Percentiles rank a stretch among this genome's conserved stretches.
phyloP scores from a whole-genome alignment of 331 rosid genomes.

The Erythrophleum ivorense region DNA sequence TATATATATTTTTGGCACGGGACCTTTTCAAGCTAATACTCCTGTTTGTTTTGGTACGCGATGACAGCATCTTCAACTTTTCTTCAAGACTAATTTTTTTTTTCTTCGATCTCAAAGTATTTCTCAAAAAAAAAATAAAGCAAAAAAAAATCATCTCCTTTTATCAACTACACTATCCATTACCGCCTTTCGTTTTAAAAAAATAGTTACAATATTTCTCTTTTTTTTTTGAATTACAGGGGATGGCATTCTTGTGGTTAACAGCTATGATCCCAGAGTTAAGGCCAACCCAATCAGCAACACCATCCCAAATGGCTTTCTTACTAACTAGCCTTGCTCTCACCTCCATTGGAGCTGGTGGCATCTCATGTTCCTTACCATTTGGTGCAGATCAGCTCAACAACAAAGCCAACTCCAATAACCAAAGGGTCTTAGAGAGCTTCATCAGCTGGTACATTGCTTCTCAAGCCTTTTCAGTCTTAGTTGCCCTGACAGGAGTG shows the following conservation, averaged over 20 bases:
- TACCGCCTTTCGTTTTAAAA: neutral
- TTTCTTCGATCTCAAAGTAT: too few relatives aligned
- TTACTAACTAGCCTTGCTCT: slow-evolving; percentile 46
- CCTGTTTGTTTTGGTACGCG: too few relatives aligned
- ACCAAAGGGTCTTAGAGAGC: slow-evolving; percentile 52
- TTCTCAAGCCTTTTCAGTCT: slow-evolving; percentile 49
- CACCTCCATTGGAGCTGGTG: slow-evolving; percentile 69
- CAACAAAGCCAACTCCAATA: slow-evolving; percentile 48
- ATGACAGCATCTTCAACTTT: too few relatives aligned
- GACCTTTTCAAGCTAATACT: too few relatives aligned
- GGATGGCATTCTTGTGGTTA: slow-evolving; percentile 60
- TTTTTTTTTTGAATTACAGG: slow-evolving; percentile 43
- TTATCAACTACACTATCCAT: too few relatives aligned
- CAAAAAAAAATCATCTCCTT: too few relatives aligned
- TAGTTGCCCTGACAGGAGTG: slow-evolving; percentile 60
- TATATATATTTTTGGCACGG: too few relatives aligned
- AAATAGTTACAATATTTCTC: neutral
- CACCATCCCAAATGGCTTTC: slow-evolving; percentile 49
- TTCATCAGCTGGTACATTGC: slow-evolving; percentile 71
- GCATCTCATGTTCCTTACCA: slow-evolving; percentile 66
- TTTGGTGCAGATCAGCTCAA: slow-evolving; percentile 78
- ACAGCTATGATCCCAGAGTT: slow-evolving; percentile 56
- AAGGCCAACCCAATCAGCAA: slow-evolving; percentile 55
- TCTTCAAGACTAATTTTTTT: too few relatives aligned
- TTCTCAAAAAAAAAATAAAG: too few relatives aligned